Base-by-base conservation (phyloP, 2,329 filamentous ascomycete genomes). In the Talaromyces sp. region DNA sequence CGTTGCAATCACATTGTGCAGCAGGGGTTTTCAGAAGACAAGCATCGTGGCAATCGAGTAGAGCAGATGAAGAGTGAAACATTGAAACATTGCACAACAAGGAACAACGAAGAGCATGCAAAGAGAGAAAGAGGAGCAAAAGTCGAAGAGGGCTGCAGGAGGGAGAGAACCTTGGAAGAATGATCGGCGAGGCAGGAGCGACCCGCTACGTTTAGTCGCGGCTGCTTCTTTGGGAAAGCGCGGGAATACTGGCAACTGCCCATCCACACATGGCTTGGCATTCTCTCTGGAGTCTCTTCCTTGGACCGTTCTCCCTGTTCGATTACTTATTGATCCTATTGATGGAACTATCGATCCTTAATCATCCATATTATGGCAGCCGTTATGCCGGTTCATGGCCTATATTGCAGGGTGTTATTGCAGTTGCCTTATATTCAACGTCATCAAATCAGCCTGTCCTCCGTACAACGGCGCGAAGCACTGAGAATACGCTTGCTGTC, bases 1-100 rank as follows among this genome's bases (percentile, higher is more conserved):
- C 48, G 59, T 61, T 61, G 59, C 59, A 61, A 40, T 61, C 59
- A 55, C 59, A 61, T 40, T 18, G n/a, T 11, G 12, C 23, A 37
- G 33, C 58, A 61, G 42, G 39, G 59, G 16, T 55, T 39, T 18
- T 6, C 5, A 25, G 12, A 3, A 4, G 5, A 21, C 18, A 55
- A 14, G 11, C 12, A 11, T 25, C 37, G 35, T 16, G 18, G 33
- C 33, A 39, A n/a, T n/a, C 35, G 18, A 37, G 46, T 14, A 28
- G 48, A 14, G n/a, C 5, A 11, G 23, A 56, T 18, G 39, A 40
- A 12, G 4, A 3, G 16, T 39, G 54, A 23, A 56, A 40, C 14
- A 48, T 16, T 25, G 12, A 44, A 21, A 18, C 8, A 23, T 21
- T 11, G 40, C 12, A 35, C 7, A 11, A 35, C 12, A 35, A 50